phyloP scores from a whole-genome alignment of 1,139 yeast species.

The Wickerhamomyces sp. region DNA sequence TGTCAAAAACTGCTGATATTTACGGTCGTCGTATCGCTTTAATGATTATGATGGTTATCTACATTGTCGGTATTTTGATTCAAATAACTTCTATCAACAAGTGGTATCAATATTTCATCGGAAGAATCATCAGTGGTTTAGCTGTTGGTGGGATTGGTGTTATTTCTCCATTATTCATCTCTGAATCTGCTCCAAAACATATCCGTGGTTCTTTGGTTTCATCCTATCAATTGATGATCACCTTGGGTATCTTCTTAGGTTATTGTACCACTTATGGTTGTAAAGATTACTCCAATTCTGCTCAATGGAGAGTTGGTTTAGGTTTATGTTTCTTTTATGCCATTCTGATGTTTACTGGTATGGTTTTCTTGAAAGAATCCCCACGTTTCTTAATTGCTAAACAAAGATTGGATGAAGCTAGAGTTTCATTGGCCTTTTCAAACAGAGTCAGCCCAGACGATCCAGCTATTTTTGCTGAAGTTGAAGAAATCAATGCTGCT shows the following conservation, averaged over 20 bases:
- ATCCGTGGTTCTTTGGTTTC: conserved; percentile 67
- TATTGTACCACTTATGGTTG: conserved; percentile 61
- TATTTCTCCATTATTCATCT: conserved; percentile 58
- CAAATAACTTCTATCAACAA: conserved; percentile 52
- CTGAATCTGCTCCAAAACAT: conserved; percentile 65
- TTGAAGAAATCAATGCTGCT: conserved; percentile 58
- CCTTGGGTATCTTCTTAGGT: conserved; percentile 51
- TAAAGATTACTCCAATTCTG: conserved; percentile 39
- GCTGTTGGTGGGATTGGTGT: conserved; percentile 66
- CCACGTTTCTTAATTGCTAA: conserved; percentile 64
- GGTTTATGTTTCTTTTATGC: conserved; percentile 48
- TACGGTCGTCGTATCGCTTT: conserved; percentile 61
- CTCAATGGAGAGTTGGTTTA: conserved; percentile 63
- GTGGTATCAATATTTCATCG: conserved; percentile 56
- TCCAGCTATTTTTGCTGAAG: conserved; percentile 51
- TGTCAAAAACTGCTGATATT: conserved; percentile 53
- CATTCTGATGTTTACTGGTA: conserved; percentile 42
- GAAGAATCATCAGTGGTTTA: conserved; percentile 61
- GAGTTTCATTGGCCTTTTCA: conserved; percentile 51
- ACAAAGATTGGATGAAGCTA: conserved; percentile 54
- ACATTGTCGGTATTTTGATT: conserved; percentile 58
- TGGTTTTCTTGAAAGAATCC: conserved; percentile 71
- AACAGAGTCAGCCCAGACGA: conserved; percentile 54
- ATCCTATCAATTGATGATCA: conserved; percentile 61
- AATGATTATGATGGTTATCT: conserved; percentile 49